A percentile compares a stretch with the other conserved stretches of the same genome.
phyloP scores from a whole-genome alignment of 371 early-diverging fungal genomes.

The Batrachochytrium dendrobatidis region DNA sequence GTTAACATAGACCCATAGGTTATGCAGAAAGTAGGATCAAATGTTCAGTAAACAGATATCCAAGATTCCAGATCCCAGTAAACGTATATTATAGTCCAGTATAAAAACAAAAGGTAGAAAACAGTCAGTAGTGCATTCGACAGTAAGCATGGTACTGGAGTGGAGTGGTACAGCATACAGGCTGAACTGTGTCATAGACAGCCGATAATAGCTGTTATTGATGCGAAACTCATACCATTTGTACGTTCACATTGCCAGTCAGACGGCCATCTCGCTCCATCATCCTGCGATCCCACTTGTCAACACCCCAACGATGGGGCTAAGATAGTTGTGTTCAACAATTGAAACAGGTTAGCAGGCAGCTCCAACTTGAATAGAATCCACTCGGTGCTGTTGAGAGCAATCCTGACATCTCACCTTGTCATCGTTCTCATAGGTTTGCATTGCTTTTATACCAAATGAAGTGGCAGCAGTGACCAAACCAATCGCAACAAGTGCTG shows the following conservation, averaged over 20 bases:
- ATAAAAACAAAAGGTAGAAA: no score
- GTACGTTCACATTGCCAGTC: conserved; percentile 47
- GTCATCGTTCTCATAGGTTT: conserved; percentile 40
- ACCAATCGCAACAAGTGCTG: conserved; percentile 26
- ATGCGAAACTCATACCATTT: conserved; percentile 32
- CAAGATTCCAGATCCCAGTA: no score
- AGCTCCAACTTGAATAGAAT: conserved; percentile 3
- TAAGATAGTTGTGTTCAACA: no score
- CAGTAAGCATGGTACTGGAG: no score
- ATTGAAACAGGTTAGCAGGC: not conserved
- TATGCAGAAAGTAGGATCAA: no score
- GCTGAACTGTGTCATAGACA: no score
- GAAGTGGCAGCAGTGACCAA: conserved; percentile 20
- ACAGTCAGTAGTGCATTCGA: no score
- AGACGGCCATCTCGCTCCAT: conserved; percentile 46
- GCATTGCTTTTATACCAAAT: conserved; percentile 27
- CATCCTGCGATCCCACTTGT: conserved; percentile 48
- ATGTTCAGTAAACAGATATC: no score
- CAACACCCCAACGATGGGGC: conserved; percentile 42
- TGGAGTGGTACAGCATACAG: no score
- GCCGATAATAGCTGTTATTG: no score
- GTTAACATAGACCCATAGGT: no score
- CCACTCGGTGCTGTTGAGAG: not conserved
- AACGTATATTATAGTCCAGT: no score
- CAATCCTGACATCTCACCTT: conserved; percentile 25